Conservation (phyloP, 129 eudicot genomes). For the Flaveria trinervia region DNA sequence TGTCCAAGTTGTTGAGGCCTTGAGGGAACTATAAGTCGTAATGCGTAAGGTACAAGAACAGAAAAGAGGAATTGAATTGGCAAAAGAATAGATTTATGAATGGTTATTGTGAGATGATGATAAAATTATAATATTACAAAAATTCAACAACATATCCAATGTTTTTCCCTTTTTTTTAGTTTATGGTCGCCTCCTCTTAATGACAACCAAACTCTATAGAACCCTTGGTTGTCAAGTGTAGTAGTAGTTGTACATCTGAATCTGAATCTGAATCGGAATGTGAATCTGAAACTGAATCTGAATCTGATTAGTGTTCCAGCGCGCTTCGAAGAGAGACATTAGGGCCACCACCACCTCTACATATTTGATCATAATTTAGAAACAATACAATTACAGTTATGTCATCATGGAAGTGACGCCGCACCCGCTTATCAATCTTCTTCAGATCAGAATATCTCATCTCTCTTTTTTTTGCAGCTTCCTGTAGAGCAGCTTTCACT, state of each 20-base stretch:
- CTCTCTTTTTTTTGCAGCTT: conserved; percentile 68
- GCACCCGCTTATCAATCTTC: conserved; percentile 59
- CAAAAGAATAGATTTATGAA: conserved; percentile 26
- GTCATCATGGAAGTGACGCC: conserved; percentile 75
- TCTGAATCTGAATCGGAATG: neutral
- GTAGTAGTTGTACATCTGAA: neutral
- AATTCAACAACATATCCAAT: conserved; percentile 25
- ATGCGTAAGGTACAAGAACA: too few relatives aligned
- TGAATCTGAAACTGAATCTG: neutral
- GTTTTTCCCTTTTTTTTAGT: neutral
- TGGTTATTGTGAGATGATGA: conserved; percentile 15
- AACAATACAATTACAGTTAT: conserved; percentile 67
- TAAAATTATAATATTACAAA: conserved; percentile 40
- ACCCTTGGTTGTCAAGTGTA: neutral
- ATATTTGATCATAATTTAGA: conserved; percentile 57
- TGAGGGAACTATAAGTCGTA: too few relatives aligned
- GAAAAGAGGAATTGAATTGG: too few relatives aligned
- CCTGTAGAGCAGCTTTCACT: conserved; percentile 66
- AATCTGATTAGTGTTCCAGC: conserved; percentile 44
- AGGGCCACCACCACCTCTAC: conserved; percentile 47
- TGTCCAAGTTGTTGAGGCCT: too few relatives aligned
- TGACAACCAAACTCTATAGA: conserved; percentile 34
- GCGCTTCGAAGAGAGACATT: conserved; percentile 58
- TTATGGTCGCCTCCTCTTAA: conserved; percentile 22
- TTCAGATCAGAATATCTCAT: conserved; percentile 68